Conservation (phyloP, 2,329 filamentous ascomycete species). For the Emergomyces pasteurianus region DNA sequence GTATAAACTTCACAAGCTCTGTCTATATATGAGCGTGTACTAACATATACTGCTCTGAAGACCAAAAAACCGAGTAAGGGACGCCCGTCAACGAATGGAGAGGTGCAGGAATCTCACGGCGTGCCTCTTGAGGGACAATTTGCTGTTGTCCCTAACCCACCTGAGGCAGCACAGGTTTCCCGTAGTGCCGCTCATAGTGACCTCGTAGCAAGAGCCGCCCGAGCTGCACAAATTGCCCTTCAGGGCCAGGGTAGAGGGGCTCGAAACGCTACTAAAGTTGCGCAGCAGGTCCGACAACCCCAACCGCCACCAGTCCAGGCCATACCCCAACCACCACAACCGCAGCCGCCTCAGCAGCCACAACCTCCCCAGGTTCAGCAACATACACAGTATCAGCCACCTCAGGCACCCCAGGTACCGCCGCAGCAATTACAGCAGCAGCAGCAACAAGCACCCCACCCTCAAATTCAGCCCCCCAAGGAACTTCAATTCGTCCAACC, state of each 20-base stretch:
- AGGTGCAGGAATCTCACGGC: conserved; percentile 24
- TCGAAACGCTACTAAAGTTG: conserved; percentile 4
- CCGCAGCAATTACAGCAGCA: conserved; percentile 9
- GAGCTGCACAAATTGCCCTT: conserved; percentile 37
- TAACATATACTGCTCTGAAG: conserved; percentile 16
- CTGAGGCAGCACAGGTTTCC: conserved; percentile 26
- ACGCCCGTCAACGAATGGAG: conserved; percentile 25
- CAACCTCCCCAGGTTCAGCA: background rate
- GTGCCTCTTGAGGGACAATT: conserved; percentile 33
- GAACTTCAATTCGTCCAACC: background rate
- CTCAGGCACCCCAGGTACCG: conserved; percentile 10
- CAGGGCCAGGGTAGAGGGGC: conserved; percentile 27
- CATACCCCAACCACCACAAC: conserved; percentile 20
- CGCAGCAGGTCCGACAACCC: conserved; percentile 3
- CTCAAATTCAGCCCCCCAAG: background rate
- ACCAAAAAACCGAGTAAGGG: conserved; percentile 29
- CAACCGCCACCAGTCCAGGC: conserved; percentile 22
- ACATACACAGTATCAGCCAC: conserved; percentile 12
- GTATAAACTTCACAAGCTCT: background rate
- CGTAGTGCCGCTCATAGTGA: conserved; percentile 30
- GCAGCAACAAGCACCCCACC: conserved; percentile 4
- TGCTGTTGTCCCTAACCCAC: conserved; percentile 25
- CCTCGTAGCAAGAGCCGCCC: conserved; percentile 36
- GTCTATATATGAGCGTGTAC: conserved; percentile 2
- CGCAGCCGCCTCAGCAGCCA: conserved; percentile 12